phyloP scores from a whole-genome alignment of 805 yeast species.

The Lipomyces orientalis region DNA sequence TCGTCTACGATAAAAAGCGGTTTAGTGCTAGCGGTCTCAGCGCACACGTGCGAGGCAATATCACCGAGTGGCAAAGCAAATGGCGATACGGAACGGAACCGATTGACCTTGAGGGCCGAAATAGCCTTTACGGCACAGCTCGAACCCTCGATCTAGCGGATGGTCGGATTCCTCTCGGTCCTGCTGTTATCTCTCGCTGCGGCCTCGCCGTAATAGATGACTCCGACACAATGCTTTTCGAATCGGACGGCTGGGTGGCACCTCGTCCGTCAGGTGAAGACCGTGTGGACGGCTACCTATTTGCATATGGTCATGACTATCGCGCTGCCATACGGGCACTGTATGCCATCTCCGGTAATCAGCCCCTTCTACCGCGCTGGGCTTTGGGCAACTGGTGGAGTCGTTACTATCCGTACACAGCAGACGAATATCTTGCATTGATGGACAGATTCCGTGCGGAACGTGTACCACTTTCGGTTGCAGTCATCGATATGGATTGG shows the following conservation, averaged over 20 bases:
- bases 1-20: constrained; percentile 3
- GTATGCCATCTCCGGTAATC: constrained; percentile 8
- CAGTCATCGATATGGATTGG: constrained; percentile 8
- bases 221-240: constrained; percentile 9
- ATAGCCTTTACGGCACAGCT: constrained; percentile 1
- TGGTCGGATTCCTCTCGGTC: constrained; percentile 8
- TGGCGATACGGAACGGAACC: constrained; percentile 7
- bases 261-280: not conserved
- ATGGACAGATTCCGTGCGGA: constrained; percentile 10
- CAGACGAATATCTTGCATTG: constrained; percentile 9
- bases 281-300: constrained; percentile 7
- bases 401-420: constrained; percentile 7
- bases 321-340: constrained; percentile 11
- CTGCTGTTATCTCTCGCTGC: constrained; percentile 5
- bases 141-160: constrained; percentile 8
- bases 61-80: not conserved
- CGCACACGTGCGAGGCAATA: constrained; percentile 7
- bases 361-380: constrained; percentile 9
- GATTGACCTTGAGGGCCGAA: not conserved
- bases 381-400: constrained; percentile 8
- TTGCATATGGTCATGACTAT: constrained; percentile 7
- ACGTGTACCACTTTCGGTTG: constrained; percentile 7
- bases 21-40: constrained; percentile 3
- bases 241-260: constrained; percentile 8
- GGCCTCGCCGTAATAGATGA: constrained; percentile 6